Conservation (phyloP, 78 protist genomes). For the Dictyostelium discoideum region DNA sequence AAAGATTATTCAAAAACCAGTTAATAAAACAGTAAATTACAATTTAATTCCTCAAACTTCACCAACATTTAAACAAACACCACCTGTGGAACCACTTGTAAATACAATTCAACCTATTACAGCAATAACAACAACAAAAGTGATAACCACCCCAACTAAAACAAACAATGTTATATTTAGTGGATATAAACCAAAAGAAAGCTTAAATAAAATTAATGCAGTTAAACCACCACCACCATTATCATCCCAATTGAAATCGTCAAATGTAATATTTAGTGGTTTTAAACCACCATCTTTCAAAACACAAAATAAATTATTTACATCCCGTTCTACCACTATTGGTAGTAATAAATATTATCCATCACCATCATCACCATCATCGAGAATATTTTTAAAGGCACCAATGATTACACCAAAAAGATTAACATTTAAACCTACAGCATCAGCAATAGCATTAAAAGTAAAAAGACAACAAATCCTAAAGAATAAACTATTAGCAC, state of each 20-base stretch:
- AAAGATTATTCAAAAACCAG: neutral
- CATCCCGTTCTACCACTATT: neutral
- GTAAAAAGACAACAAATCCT: neutral
- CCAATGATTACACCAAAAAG: neutral
- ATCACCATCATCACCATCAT: neutral
- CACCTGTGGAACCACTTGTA: neutral
- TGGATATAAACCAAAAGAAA: slow-evolving; percentile 1
- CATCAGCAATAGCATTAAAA: neutral
- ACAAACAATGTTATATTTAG: neutral
- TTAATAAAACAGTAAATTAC: neutral
- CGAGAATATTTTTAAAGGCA: neutral
- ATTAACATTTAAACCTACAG: neutral
- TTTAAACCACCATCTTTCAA: neutral
- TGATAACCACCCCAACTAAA: neutral
- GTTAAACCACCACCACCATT: neutral
- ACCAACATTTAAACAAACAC: neutral
- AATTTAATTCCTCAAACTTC: neutral
- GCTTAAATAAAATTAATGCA: neutral
- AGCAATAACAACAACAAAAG: neutral
- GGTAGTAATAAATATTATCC: too few species aligned
- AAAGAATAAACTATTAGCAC: neutral
- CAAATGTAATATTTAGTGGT: slow-evolving; percentile 5
- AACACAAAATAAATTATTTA: neutral
- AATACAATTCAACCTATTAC: neutral
- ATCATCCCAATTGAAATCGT: neutral